Conservation (phyloP, 177 flowering plant species). For the Telopea speciosissima region DNA sequence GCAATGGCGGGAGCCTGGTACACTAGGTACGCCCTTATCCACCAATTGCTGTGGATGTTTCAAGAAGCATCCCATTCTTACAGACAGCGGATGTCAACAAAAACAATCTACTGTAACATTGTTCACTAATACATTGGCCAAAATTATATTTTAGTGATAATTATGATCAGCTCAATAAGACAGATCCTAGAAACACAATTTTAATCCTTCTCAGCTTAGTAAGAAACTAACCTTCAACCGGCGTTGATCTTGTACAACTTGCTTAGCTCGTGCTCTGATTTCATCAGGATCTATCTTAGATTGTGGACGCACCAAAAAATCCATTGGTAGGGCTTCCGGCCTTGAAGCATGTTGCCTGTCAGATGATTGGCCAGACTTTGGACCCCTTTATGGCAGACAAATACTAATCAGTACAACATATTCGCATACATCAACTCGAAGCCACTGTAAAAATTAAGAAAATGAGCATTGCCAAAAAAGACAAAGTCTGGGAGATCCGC, state of each 20-base stretch:
- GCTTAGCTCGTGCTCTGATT: slow-evolving; percentile 81
- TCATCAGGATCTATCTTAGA: slow-evolving; percentile 95
- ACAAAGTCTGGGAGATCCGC: background rate
- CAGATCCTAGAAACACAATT: background rate
- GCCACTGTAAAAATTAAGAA: background rate
- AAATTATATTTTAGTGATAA: background rate
- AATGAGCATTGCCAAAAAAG: background rate
- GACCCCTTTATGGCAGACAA: slow-evolving; percentile 42
- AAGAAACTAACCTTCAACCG: slow-evolving; percentile 64
- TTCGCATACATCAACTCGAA: no score
- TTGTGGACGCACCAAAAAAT: slow-evolving; percentile 89
- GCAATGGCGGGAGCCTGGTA: no score
- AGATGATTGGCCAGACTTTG: slow-evolving; percentile 65
- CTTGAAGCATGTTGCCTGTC: slow-evolving; percentile 61
- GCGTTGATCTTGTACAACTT: slow-evolving; percentile 67
- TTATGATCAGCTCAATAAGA: background rate
- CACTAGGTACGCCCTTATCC: no score
- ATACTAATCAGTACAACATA: background rate
- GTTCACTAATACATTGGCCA: background rate
- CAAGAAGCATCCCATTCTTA: no score
- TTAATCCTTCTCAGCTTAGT: background rate
- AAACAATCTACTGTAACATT: no score
- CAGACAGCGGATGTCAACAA: no score
- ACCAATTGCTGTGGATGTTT: no score
- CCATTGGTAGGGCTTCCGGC: slow-evolving; percentile 92